These are phyloP conservation scores for Fusarium napiforme DNA, from an alignment of 2,329 filamentous ascomycete genomes.

Conservation along the genomic window DNA sequence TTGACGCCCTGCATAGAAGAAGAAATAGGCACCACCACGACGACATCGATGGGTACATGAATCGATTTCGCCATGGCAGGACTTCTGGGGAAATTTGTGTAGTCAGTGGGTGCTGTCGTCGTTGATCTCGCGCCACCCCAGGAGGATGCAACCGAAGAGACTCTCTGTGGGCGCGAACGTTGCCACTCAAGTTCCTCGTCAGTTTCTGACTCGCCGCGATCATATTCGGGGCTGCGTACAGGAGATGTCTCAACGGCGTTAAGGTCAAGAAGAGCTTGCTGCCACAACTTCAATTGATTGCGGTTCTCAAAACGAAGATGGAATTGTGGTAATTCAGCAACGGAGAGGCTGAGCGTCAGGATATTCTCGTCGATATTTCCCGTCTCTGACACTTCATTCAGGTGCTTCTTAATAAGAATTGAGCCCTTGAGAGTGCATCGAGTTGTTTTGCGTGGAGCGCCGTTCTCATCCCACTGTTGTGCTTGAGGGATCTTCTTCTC, in stretches of 20 bases:
- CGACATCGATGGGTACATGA: constrained; percentile 93
- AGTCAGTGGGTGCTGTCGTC: constrained; percentile 91
- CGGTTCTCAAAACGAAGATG: constrained; percentile 89
- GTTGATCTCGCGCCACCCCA: constrained; percentile 85
- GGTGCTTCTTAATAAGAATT: constrained; percentile 97
- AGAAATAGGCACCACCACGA: constrained; percentile 96
- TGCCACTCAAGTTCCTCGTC: constrained; percentile 88
- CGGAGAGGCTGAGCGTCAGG: constrained; percentile 89
- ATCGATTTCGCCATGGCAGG: constrained; percentile 61
- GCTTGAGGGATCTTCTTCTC: constrained; percentile 80
- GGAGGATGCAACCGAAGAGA: constrained; percentile 83
- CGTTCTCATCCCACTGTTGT: constrained; percentile 74
- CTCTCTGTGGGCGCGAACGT: constrained; percentile 71
- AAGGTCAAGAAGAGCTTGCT: constrained; percentile 85
- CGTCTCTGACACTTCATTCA: constrained; percentile 85
- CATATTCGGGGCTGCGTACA: constrained; percentile 78
- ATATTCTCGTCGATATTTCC: constrained; percentile 80
- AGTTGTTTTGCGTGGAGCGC: constrained; percentile 69
- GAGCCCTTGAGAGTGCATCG: constrained; percentile 95
- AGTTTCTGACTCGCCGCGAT: constrained; percentile 80
- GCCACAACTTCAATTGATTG: constrained; percentile 89
- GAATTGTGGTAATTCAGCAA: constrained; percentile 91
- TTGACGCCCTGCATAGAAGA: constrained; percentile 99
- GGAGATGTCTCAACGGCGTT: constrained; percentile 75
- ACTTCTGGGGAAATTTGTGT: constrained; percentile 74